These are phyloP conservation scores for Aegilops longissima DNA, from an alignment of 176 grass and related monocot species.

Conservation along the genomic window DNA sequence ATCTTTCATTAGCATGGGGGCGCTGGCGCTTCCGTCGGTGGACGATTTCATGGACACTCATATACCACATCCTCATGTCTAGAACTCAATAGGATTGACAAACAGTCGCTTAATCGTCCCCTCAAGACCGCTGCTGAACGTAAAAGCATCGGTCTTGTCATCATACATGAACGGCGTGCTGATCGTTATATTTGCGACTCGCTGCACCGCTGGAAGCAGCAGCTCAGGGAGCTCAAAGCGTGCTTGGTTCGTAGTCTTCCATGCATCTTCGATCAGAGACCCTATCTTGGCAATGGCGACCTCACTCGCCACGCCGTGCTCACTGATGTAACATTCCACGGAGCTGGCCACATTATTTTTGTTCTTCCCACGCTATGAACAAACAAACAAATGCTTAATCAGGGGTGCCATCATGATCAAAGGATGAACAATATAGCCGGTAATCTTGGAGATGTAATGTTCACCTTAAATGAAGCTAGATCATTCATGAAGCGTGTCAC, in stretches of 20 bases:
- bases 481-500: no score
- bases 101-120: conserved; percentile 27
- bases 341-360: conserved; percentile 18
- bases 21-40: not conserved
- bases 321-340: conserved; percentile 21
- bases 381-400: not conserved
- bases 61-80: not conserved
- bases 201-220: not conserved
- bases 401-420: not conserved
- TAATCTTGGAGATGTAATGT: no score
- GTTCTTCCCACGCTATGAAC: conserved; percentile 23
- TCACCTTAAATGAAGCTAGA: no score
- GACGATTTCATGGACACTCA: not conserved
- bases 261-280: conserved; percentile 29
- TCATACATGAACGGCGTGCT: conserved; percentile 31
- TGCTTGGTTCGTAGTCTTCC: conserved; percentile 18
- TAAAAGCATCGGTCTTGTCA: conserved; percentile 35
- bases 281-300: conserved; percentile 2
- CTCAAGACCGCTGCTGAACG: conserved; percentile 21
- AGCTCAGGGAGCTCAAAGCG: conserved; percentile 5
- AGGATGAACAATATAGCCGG: no score
- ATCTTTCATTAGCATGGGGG: no score
- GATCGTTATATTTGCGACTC: conserved; percentile 13
- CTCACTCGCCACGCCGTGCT: conserved; percentile 10
- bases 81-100: conserved; percentile 10